Conservation (phyloP, 306 rosid species). For the Nissolia schottii region DNA sequence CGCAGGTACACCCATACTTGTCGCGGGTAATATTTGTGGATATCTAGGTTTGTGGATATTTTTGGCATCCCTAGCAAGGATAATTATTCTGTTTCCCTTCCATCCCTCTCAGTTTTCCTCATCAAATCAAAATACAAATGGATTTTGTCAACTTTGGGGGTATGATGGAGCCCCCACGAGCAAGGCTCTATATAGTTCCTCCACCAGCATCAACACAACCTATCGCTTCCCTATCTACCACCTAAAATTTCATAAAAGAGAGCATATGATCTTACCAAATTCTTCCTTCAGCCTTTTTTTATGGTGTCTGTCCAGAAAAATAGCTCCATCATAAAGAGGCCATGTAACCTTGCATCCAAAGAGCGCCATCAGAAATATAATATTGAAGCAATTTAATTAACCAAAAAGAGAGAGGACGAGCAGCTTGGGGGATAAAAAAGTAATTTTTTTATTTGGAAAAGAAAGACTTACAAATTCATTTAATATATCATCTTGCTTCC, state of each 20-base stretch:
- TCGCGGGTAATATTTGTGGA: no score
- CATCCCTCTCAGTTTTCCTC: not conserved
- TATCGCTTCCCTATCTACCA: slow-evolving; percentile 16
- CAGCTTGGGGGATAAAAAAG: not conserved
- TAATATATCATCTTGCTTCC: slow-evolving; percentile 37
- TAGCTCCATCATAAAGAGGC: slow-evolving; percentile 70
- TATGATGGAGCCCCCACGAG: not conserved
- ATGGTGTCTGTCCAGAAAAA: slow-evolving; percentile 68
- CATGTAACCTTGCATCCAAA: slow-evolving; percentile 51
- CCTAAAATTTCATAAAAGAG: slow-evolving; percentile 13
- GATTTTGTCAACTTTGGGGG: not conserved
- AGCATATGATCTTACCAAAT: slow-evolving; percentile 55
- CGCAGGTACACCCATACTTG: no score
- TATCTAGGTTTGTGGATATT: no score
- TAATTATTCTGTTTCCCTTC: not conserved
- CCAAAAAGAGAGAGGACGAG: not conserved
- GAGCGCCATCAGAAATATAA: slow-evolving; percentile 21
- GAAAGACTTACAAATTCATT: slow-evolving; percentile 55
- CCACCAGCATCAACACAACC: slow-evolving; percentile 1
- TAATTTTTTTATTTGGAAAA: not conserved
- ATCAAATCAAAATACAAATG: not conserved
- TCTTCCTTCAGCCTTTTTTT: slow-evolving; percentile 82
- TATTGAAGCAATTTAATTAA: slow-evolving; percentile 25
- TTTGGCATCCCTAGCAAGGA: not conserved
- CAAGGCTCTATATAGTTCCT: not conserved